phyloP scores from a whole-genome alignment of 139 green algal species.

The Volvox reticuliferus region DNA sequence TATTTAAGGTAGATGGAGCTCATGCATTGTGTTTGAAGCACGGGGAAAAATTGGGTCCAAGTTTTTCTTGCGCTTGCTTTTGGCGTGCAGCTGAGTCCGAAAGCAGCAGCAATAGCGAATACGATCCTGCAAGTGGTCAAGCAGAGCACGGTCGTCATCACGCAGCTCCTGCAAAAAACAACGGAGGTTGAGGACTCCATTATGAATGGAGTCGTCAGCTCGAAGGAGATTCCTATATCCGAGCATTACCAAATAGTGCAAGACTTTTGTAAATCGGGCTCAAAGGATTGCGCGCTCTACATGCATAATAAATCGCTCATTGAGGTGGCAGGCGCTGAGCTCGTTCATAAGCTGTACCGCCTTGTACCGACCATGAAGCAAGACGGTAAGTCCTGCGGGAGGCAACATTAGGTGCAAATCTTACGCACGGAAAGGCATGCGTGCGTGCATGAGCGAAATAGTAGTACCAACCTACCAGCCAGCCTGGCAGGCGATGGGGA shows the following conservation, averaged over 20 bases:
- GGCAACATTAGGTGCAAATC: too few relatives aligned
- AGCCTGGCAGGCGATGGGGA: too few relatives aligned
- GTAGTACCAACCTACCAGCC: too few relatives aligned
- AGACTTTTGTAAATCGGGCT: not conserved
- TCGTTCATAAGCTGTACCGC: constrained; percentile 12
- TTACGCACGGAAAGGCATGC: too few relatives aligned
- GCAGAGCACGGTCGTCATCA: not conserved
- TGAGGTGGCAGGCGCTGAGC: constrained; percentile 18
- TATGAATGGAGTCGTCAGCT: not conserved
- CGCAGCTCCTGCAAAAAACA: not conserved
- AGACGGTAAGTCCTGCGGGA: constrained; percentile 12
- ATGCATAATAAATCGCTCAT: constrained; percentile 46
- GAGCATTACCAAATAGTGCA: not conserved
- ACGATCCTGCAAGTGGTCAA: not conserved
- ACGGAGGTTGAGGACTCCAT: not conserved
- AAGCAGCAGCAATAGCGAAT: not conserved
- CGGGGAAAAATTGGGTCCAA: not conserved
- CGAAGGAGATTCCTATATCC: not conserved
- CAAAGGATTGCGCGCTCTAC: not conserved
- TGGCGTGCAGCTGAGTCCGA: not conserved
- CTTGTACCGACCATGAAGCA: not conserved
- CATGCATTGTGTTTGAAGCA: not conserved
- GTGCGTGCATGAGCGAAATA: too few relatives aligned
- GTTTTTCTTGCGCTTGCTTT: not conserved
- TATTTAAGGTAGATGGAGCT: not conserved